A percentile compares a stretch with the other conserved stretches of the same genome.
Evolutionary conservation across 192 early-diverging fungal genomes (phyloP).

Genomic region (Coemansia sp.): DNA sequence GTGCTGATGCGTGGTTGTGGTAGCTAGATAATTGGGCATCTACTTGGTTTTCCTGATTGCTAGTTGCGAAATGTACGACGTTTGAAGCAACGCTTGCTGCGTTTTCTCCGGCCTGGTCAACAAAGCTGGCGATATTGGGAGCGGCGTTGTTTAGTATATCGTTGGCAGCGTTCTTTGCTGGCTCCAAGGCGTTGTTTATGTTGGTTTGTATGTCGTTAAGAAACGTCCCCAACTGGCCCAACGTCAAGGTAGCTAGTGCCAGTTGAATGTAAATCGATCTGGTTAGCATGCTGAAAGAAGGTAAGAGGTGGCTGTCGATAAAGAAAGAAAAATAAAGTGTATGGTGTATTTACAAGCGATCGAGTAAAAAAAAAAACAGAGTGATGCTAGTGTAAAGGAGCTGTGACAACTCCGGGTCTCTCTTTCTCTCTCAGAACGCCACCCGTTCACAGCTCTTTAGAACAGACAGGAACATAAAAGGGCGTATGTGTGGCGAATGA

Average conservation of each 20-base stretch:
- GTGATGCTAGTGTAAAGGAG: neutral
- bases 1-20: constrained; percentile 9
- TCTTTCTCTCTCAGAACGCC: neutral
- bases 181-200: constrained; percentile 4
- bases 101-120: constrained; percentile 25
- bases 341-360: neutral
- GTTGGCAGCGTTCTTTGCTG: constrained; percentile 16
- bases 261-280: neutral
- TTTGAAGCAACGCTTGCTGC: constrained; percentile 22
- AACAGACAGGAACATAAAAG: neutral
- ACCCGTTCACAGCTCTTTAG: neutral
- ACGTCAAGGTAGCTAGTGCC: neutral
- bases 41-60: constrained; percentile 26
- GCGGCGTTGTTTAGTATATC: constrained; percentile 13
- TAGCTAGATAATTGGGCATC: constrained; percentile 35
- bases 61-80: constrained; percentile 14
- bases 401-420: no score
- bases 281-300: constrained; percentile 4
- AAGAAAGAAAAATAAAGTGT: neutral
- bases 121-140: constrained; percentile 24
- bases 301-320: neutral
- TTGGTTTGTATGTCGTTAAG: constrained; percentile 9
- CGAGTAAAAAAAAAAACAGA: neutral
- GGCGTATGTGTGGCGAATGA: constrained; percentile 3
- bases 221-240: neutral